phyloP scores from a whole-genome alignment of 23 red algal species.

The Gracilaria vermiculophylla region DNA sequence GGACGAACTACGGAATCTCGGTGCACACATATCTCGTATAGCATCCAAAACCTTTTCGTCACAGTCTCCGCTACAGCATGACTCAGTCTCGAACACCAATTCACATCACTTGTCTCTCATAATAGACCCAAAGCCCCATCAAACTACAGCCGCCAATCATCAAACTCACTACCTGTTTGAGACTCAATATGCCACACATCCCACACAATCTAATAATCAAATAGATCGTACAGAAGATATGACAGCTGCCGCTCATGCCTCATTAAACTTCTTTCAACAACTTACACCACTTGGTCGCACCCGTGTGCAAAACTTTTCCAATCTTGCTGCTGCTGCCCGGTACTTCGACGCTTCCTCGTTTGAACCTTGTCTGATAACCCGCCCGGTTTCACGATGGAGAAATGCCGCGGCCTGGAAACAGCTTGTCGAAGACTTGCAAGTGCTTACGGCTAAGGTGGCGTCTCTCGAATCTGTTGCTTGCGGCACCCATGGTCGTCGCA shows the following conservation, averaged over 20 bases:
- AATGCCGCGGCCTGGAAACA: slow-evolving; percentile 43
- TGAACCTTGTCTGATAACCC: slow-evolving; percentile 29
- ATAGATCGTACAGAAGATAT: slow-evolving; percentile 23
- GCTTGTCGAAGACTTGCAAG: slow-evolving; percentile 38
- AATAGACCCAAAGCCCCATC: neutral
- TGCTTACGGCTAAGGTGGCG: slow-evolving; percentile 33
- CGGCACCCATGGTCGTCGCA: neutral
- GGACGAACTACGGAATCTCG: slow-evolving; percentile 32
- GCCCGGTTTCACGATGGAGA: slow-evolving; percentile 10
- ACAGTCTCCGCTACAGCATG: neutral
- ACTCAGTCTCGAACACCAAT: neutral
- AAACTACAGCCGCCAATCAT: neutral
- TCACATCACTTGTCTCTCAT: slow-evolving; percentile 6
- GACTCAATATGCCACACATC: neutral
- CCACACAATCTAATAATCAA: neutral
- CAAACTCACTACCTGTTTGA: neutral
- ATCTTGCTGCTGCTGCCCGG: slow-evolving; percentile 13
- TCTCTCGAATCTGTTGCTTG: slow-evolving; percentile 36
- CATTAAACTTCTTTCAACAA: slow-evolving; percentile 17
- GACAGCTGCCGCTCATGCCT: slow-evolving; percentile 16
- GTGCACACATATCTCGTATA: slow-evolving; percentile 44
- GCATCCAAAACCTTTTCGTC: slow-evolving; percentile 44
- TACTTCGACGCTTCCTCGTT: slow-evolving; percentile 30
- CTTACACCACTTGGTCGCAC: slow-evolving; percentile 30
- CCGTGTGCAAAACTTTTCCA: slow-evolving; percentile 45